Conservation (phyloP, 129 eudicot genomes). For the Escallonia rubra region DNA sequence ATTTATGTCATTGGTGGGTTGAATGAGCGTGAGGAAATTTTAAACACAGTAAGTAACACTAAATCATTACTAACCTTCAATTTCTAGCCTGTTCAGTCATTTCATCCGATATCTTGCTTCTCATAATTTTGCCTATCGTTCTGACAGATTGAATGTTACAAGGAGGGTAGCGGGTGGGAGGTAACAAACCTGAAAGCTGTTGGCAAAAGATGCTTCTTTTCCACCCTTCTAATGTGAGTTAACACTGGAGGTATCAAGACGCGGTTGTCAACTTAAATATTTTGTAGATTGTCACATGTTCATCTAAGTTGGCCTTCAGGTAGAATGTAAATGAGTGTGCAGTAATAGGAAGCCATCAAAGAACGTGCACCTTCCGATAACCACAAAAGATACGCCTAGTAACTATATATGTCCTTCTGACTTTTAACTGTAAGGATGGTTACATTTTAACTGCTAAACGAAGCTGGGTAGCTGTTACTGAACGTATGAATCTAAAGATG, state of each 20-base stretch:
- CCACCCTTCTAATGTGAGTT: constrained; percentile 48
- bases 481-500: too few relatives aligned
- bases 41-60: constrained; percentile 39
- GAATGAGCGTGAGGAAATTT: constrained; percentile 12
- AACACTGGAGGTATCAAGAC: background rate
- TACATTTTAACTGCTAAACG: too few relatives aligned
- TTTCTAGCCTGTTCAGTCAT: background rate
- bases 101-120: background rate
- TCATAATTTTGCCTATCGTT: background rate
- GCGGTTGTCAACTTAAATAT: background rate
- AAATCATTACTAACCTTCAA: background rate
- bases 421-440: too few relatives aligned
- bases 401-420: too few relatives aligned
- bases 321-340: background rate
- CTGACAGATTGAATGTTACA: constrained; percentile 66
- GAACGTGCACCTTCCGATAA: too few relatives aligned
- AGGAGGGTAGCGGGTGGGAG: constrained; percentile 65
- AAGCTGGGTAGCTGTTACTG: too few relatives aligned
- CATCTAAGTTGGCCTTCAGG: background rate
- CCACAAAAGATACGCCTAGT: too few relatives aligned
- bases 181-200: constrained; percentile 31
- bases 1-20: constrained; percentile 53
- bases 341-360: background rate
- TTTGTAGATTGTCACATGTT: background rate
- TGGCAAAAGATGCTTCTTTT: constrained; percentile 55